Evolutionary conservation across 2,329 filamentous ascomycete species (phyloP), one percentile per base, ranked within the genome.

Genomic region (Tolypocladium cylindrosporum): DNA sequence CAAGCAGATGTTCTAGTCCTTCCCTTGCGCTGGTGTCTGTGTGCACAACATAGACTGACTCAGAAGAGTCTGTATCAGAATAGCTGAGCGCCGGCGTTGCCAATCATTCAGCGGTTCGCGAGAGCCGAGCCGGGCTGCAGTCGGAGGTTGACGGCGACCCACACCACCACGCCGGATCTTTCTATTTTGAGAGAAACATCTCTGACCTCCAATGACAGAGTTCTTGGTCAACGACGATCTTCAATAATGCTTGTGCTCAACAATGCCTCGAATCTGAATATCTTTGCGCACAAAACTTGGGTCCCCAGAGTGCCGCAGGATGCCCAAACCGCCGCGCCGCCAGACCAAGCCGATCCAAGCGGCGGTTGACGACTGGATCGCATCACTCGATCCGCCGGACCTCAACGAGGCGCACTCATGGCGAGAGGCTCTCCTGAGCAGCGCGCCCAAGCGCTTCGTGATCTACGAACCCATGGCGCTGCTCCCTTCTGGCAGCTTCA

Each of bases 381-480:
- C 57, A 5, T 57, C 56, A 4, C 57, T 65, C 3, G 42, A 45
- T 3, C 55, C 54, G 53, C 48, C 57, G 21, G 39, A 36, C 4
- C 21, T 19, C 27, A 19, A 27, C 31, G 55, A 55, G 16, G 36
- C 55, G 27, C 50, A 56, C 56, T 59, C 60, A 48, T 65, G 60
- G 53, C 62, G 59, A 51, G 58, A 68, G 19, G 59, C 57, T 1
- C 71, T 82, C 11, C 50, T 78, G 24, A 65, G 62, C 13, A 67
- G 71, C 48, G 75, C 78, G 2, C 83, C 84, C 0, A 84, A 80
- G 63, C 72, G 83, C 61, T 87, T 82, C 76, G 79, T 79, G 0
- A 72, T 80, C 14, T 87, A 87, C 64, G 79, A 80, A 58, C 83
- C 84, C 11, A 81, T 87, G 78, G 77, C 79, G 5, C 73, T 87